Percentiles rank a stretch among this genome's conserved stretches.
Conservation (phyloP, 257 asterid species). For the Anisodus tanguticus region DNA sequence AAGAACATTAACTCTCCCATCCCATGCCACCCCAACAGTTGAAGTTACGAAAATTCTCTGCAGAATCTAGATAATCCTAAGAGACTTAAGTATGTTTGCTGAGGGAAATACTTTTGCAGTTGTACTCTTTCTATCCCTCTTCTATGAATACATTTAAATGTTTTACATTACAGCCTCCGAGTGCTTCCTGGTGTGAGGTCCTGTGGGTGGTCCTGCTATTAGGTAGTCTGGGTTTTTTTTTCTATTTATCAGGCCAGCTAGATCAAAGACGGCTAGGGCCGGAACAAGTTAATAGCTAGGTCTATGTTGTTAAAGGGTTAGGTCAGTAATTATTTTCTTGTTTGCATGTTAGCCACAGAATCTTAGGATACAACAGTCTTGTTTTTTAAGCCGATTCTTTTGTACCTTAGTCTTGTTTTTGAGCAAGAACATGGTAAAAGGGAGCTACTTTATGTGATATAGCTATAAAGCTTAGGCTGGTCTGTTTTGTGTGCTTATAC, state of each 20-base stretch:
- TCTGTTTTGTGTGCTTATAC: background rate
- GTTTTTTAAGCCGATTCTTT: background rate
- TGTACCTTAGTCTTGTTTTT: background rate
- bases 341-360: background rate
- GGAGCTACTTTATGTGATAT: background rate
- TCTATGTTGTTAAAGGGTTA: background rate
- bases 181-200: background rate
- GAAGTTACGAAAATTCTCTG: background rate
- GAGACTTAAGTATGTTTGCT: background rate
- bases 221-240: background rate
- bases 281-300: constrained; percentile 8
- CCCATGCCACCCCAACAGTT: background rate
- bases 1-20: background rate
- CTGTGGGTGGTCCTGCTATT: background rate
- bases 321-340: background rate
- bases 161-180: background rate
- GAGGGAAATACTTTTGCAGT: background rate
- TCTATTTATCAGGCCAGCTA: background rate
- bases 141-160: background rate
- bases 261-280: background rate
- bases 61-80: background rate
- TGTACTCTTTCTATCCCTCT: background rate
- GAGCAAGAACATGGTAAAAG: background rate
- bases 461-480: background rate
- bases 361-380: background rate